These are phyloP conservation scores for Gracilariopsis chorda DNA, from an alignment of 23 red algal genomes.

Conservation along the genomic window DNA sequence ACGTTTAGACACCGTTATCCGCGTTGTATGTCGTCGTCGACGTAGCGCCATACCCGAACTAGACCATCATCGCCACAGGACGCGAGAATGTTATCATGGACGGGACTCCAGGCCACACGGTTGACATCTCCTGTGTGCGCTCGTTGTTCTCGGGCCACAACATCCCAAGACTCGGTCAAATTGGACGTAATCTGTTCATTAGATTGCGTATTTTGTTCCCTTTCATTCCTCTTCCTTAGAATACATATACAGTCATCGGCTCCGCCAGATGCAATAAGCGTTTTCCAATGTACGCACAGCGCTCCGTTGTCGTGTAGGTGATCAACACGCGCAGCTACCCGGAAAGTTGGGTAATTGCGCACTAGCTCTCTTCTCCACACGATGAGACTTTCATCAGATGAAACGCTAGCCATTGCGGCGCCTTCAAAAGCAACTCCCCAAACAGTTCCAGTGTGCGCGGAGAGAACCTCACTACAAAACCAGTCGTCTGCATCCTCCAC, in stretches of 20 bases:
- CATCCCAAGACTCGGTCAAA: slow-evolving; percentile 13
- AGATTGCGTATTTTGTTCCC: neutral
- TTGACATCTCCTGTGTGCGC: slow-evolving; percentile 88
- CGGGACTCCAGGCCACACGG: slow-evolving; percentile 80
- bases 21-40: neutral
- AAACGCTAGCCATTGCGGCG: slow-evolving; percentile 53
- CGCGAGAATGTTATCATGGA: slow-evolving; percentile 67
- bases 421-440: slow-evolving; percentile 86
- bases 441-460: slow-evolving; percentile 78
- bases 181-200: neutral
- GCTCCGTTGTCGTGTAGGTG: slow-evolving; percentile 53
- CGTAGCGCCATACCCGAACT: slow-evolving; percentile 68
- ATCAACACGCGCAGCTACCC: slow-evolving; percentile 24
- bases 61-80: slow-evolving; percentile 89
- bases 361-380: slow-evolving; percentile 69
- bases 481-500: slow-evolving; percentile 93
- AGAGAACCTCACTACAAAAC: slow-evolving; percentile 72
- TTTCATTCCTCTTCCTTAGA: slow-evolving; percentile 7
- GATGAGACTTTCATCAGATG: slow-evolving; percentile 67
- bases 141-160: neutral
- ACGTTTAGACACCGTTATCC: too few species aligned
- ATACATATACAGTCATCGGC: slow-evolving; percentile 84
- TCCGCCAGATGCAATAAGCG: slow-evolving; percentile 66
- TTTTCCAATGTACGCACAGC: slow-evolving; percentile 73
- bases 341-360: slow-evolving; percentile 27